Evolutionary conservation across 1,284 basidiomycete genomes (phyloP).

Genomic region (Irpex rosettiformis): DNA sequence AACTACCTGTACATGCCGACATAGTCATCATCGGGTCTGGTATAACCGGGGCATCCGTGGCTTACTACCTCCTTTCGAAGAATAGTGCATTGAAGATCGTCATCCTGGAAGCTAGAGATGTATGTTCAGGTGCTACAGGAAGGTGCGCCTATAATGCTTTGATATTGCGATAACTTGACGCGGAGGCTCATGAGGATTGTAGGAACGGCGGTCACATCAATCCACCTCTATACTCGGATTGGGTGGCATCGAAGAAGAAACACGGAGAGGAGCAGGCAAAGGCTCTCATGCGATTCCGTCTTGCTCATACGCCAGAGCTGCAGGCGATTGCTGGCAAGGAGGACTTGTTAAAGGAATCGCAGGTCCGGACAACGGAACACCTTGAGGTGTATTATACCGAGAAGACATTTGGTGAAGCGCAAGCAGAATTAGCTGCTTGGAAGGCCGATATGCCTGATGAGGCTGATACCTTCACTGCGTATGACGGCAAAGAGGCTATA

Average conservation of each 20-base stretch:
- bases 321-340: conserved; percentile 44
- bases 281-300: conserved; percentile 56
- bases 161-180: neutral
- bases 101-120: conserved; percentile 67
- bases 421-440: conserved; percentile 32
- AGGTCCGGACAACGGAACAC: conserved; percentile 40
- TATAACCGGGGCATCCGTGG: conserved; percentile 61
- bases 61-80: conserved; percentile 46
- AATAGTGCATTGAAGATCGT: conserved; percentile 40
- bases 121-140: conserved; percentile 69
- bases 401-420: conserved; percentile 32
- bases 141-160: conserved; percentile 38
- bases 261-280: conserved; percentile 47
- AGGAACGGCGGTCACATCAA: conserved; percentile 75
- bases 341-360: conserved; percentile 38
- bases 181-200: neutral
- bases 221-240: conserved; percentile 59
- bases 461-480: conserved; percentile 28
- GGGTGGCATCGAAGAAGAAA: conserved; percentile 42
- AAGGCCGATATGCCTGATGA: conserved; percentile 38
- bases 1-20: conserved; percentile 51
- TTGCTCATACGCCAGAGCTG: conserved; percentile 50
- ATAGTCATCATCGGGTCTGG: conserved; percentile 69
- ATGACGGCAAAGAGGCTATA: conserved; percentile 31
- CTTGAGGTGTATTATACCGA: conserved; percentile 37